Evolutionary conservation across 352 stramenopile genomes (phyloP).

Genomic region (Globisporangium viniferum): DNA sequence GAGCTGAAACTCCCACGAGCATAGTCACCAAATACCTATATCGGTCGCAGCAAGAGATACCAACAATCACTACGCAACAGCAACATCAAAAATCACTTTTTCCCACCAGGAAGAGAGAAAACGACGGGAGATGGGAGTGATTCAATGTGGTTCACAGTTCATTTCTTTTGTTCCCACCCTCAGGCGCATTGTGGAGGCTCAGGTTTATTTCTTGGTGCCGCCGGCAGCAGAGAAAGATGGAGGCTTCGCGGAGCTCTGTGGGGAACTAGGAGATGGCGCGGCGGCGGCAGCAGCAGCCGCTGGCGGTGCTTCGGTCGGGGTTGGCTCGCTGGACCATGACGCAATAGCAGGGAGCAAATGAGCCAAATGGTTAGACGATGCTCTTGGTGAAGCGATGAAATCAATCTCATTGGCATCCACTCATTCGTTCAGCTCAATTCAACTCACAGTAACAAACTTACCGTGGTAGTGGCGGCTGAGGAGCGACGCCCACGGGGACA

Average conservation of each 20-base stretch:
- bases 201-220: slow-evolving; percentile 2
- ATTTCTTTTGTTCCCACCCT: not conserved
- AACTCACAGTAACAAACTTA: slow-evolving; percentile 9
- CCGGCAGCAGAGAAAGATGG: not conserved
- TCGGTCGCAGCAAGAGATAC: no score
- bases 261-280: slow-evolving; percentile 7
- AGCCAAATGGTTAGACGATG: not conserved
- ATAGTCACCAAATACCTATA: not conserved
- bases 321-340: slow-evolving; percentile 9
- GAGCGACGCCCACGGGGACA: slow-evolving; percentile 19
- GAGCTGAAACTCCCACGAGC: not conserved
- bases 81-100: not conserved
- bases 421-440: no score
- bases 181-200: not conserved
- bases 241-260: slow-evolving; percentile 1
- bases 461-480: slow-evolving; percentile 46
- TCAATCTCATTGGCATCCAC: not conserved
- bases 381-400: not conserved
- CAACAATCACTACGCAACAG: not conserved
- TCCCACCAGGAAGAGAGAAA: not conserved
- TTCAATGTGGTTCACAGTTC: not conserved
- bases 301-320: slow-evolving; percentile 6
- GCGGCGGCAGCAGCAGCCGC: not conserved
- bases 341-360: not conserved
- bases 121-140: not conserved